phyloP scores from a whole-genome alignment of 306 rosid species.

The Sphenostylis stenocarpa region DNA sequence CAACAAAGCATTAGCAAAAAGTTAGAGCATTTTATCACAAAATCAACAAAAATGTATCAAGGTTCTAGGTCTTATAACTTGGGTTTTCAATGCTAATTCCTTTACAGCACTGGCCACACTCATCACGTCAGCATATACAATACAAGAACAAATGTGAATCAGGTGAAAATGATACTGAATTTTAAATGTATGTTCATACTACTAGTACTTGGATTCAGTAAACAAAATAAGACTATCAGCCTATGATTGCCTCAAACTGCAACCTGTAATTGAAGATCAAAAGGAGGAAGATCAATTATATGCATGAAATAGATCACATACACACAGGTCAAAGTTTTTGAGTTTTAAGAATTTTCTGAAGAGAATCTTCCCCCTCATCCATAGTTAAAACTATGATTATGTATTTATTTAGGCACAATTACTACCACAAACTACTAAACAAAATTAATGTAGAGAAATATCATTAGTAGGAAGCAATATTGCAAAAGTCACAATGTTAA shows the following conservation, averaged over 20 bases:
- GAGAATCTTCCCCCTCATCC: neutral
- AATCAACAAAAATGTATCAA: neutral
- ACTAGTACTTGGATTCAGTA: neutral
- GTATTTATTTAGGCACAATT: neutral
- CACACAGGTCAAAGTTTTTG: neutral
- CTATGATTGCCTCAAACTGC: neutral
- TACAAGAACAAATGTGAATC: neutral
- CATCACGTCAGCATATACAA: neutral
- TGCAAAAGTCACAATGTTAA: neutral
- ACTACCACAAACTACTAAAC: neutral
- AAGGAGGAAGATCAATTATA: neutral
- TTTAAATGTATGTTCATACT: neutral
- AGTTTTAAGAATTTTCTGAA: neutral
- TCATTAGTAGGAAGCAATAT: neutral
- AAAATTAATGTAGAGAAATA: neutral
- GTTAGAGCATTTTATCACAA: neutral
- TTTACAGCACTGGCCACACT: neutral
- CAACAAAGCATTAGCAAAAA: neutral
- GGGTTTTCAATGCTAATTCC: neutral
- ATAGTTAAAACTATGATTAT: neutral
- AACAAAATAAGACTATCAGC: neutral
- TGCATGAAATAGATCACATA: neutral
- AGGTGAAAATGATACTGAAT: neutral
- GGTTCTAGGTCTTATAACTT: conserved; percentile 3
- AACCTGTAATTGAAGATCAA: neutral